Conservation (phyloP, 73 alveolate species). For the Uronychia binucleata region DNA sequence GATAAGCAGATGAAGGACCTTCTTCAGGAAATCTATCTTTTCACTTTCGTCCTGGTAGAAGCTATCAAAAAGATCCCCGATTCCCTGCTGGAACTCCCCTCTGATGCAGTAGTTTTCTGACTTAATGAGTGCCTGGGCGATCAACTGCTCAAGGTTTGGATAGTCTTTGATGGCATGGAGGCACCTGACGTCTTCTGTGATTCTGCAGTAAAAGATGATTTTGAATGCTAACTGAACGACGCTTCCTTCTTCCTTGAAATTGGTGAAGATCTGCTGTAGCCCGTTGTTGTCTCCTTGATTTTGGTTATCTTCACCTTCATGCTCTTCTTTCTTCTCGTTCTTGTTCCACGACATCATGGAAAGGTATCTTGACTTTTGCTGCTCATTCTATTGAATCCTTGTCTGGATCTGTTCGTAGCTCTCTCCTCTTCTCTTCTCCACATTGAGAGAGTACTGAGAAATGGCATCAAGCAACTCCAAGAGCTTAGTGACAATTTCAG, state of each 20-base stretch:
- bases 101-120: slow-evolving; percentile 23
- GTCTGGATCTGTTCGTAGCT: background rate
- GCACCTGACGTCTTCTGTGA: slow-evolving; percentile 1
- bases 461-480: slow-evolving; percentile 1
- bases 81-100: slow-evolving; percentile 10
- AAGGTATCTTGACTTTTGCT: slow-evolving; percentile 1
- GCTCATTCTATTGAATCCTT: background rate
- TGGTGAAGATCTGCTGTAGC: slow-evolving; percentile 4
- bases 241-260: slow-evolving; percentile 3
- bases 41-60: background rate
- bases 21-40: slow-evolving; percentile 11
- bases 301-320: background rate
- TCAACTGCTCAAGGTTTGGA: background rate
- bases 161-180: background rate
- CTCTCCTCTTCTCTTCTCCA: background rate
- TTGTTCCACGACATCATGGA: slow-evolving; percentile 21
- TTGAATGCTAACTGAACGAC: slow-evolving; percentile 9
- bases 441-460: background rate
- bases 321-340: background rate
- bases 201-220: background rate
- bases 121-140: background rate
- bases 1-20: background rate
- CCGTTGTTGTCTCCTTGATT: slow-evolving; percentile 3
- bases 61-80: slow-evolving; percentile 5
- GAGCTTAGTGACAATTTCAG: background rate